Evolutionary conservation across 2,329 filamentous ascomycete species (phyloP).

Genomic region (Aspergillus costaricaensis): DNA sequence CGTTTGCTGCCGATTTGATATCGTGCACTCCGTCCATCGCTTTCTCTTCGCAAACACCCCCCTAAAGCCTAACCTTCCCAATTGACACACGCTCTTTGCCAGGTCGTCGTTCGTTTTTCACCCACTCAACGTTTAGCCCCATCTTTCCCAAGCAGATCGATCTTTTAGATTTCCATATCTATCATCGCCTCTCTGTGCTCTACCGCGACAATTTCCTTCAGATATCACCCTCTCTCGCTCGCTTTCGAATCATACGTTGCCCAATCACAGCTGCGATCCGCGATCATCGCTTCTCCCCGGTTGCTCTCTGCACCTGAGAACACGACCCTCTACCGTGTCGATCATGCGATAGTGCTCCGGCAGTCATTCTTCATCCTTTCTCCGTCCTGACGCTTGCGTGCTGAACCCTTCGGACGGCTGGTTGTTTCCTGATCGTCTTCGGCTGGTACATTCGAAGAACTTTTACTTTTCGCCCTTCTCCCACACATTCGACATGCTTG

Average conservation of each 20-base stretch:
- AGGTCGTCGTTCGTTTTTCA: conserved; percentile 20
- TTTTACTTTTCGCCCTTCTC: conserved; percentile 11
- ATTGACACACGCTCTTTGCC: conserved; percentile 19
- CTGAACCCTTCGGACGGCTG: conserved; percentile 28
- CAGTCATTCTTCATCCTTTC: conserved; percentile 31
- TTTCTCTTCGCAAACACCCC: conserved; percentile 5
- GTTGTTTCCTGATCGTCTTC: conserved; percentile 28
- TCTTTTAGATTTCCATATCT: conserved; percentile 6
- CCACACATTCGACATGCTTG: conserved; percentile 59
- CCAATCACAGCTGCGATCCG: conserved; percentile 1
- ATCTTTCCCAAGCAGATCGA: conserved; percentile 8
- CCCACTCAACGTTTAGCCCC: conserved; percentile 6
- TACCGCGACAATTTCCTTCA: neutral
- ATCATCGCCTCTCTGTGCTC: conserved; percentile 1
- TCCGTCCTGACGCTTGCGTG: conserved; percentile 15
- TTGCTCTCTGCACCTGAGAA: conserved; percentile 9
- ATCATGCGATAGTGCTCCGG: conserved; percentile 43
- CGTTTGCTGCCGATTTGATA: conserved; percentile 27
- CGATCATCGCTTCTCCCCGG: conserved; percentile 3
- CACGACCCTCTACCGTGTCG: conserved; percentile 12
- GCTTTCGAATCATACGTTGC: conserved; percentile 1
- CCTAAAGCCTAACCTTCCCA: conserved; percentile 15
- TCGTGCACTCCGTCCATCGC: conserved; percentile 21
- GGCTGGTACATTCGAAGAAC: conserved; percentile 33
- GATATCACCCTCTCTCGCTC: conserved; percentile 5